Evolutionary conservation across 1,284 basidiomycete genomes (phyloP), one percentile per base, ranked within the genome.

Genomic region (Sphagnurus paluster): DNA sequence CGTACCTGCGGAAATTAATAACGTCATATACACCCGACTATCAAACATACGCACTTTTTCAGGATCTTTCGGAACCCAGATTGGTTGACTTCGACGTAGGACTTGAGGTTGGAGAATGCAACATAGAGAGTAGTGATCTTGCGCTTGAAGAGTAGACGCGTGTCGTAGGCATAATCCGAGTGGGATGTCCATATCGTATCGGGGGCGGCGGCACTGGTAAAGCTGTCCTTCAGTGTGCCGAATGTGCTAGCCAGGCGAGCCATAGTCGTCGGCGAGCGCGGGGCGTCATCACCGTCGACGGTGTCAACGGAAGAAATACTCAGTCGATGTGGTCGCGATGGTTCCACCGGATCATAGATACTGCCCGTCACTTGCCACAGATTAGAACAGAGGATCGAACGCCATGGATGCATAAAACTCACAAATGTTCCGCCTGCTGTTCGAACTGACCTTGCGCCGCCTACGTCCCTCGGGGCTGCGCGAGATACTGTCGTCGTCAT

Each of bases 21-120:
- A 42, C 53, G 24, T 55, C 39, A 52, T 14, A 17, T 25, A 8
- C 19, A 9, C 3, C 36, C 29, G 32, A 10, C 43, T 25, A 14
- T 33, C 26, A 17, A 35, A 24, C 35, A 41, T 23, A 38, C 26
- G 16, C 63, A 93, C 88, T 98, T 98, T 69, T 99, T 99, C 59
- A 98, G 65, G 30, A 98, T 96, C 76, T 99, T 98, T 58, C 93
- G 83, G 70, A 98, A 93, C 0, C 95, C 97, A 0, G 91, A 91
- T 61, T 92, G 80, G 68, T 99, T 99, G 45, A 98, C 76, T 58
- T 98, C 91, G 39, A 94, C 85, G 57, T 94, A 99, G n/a, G 93
- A 90, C 64, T 82, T 83, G 46, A 98, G 77, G 28, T 90, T 87
- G n/a, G 87, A 88, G 37, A 89, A 75, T 1, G 84, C 76, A 32